Conservation (phyloP, 768 basidiomycete species). For the Chlorophyllum brunneum region DNA sequence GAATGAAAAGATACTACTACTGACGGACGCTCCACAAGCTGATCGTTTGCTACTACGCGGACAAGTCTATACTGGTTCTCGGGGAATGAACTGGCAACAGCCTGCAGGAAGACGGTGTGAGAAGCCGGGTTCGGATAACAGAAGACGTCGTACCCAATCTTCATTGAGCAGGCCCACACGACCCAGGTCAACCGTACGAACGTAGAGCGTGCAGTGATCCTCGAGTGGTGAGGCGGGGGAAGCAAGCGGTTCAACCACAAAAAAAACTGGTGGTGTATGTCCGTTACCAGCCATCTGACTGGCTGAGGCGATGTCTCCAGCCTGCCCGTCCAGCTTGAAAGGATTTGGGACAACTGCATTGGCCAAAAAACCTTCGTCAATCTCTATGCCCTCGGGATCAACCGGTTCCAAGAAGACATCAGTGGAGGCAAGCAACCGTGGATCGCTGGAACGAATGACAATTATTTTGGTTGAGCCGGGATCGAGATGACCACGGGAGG, state of each 20-base stretch:
- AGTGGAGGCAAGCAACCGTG: constrained; percentile 14
- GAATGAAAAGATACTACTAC: constrained; percentile 13
- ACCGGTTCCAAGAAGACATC: constrained; percentile 16
- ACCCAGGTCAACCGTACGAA: constrained; percentile 60
- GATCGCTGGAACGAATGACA: constrained; percentile 31
- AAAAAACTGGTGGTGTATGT: constrained; percentile 11
- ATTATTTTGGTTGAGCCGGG: constrained; percentile 50
- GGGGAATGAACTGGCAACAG: constrained; percentile 37
- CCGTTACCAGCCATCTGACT: constrained; percentile 1
- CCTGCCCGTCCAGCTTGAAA: constrained; percentile 1
- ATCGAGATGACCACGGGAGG: constrained; percentile 62
- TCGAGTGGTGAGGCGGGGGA: constrained; percentile 27
- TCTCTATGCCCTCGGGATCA: constrained; percentile 52
- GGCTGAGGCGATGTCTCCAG: not conserved
- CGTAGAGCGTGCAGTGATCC: constrained; percentile 57
- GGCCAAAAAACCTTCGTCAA: constrained; percentile 69
- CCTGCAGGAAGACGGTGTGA: constrained; percentile 34
- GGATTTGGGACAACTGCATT: constrained; percentile 29
- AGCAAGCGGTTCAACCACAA: constrained; percentile 28
- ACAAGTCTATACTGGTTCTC: constrained; percentile 46
- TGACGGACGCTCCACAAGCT: constrained; percentile 32
- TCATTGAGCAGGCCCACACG: constrained; percentile 64
- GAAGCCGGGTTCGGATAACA: constrained; percentile 4
- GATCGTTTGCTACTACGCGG: constrained; percentile 52
- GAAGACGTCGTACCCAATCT: constrained; percentile 63